A percentile compares a stretch with the other conserved stretches of the same genome.
These are phyloP conservation scores for Dactylellina parvicollis DNA, from an alignment of 2,329 filamentous ascomycete species.

Conservation along the genomic window DNA sequence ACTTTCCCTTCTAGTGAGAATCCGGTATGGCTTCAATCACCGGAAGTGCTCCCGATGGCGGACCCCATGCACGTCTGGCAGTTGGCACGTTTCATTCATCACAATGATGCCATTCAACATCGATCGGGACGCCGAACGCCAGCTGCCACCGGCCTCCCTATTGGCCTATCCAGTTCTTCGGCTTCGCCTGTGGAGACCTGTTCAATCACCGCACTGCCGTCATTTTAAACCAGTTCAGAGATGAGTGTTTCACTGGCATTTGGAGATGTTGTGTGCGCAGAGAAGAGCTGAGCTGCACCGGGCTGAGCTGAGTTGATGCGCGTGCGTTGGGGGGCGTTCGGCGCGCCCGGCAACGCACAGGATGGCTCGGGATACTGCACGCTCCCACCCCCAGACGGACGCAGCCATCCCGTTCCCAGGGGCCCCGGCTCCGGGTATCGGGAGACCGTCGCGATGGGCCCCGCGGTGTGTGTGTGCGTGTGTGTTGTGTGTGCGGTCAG, in stretches of 20 bases:
- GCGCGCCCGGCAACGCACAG: no score
- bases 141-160: slow-evolving; percentile 17
- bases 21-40: slow-evolving; percentile 42
- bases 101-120: slow-evolving; percentile 53
- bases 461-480: not conserved
- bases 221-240: slow-evolving; percentile 23
- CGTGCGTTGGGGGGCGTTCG: no score
- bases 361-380: slow-evolving; percentile 11
- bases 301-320: slow-evolving; percentile 8
- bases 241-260: slow-evolving; percentile 49
- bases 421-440: not conserved
- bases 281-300: no score
- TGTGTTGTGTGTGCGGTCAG: no score
- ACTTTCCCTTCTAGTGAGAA: slow-evolving; percentile 9
- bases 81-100: slow-evolving; percentile 51
- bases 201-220: slow-evolving; percentile 20
- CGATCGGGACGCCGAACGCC: slow-evolving; percentile 31
- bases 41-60: slow-evolving; percentile 51
- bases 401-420: not conserved
- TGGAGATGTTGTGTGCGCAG: no score
- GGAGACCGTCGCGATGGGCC: not conserved
- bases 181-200: slow-evolving; percentile 28
- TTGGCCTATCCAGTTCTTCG: slow-evolving; percentile 38
- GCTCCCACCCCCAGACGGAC: not conserved
- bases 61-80: slow-evolving; percentile 18